Evolutionary conservation across 2,329 filamentous ascomycete genomes (phyloP), one percentile per base, ranked within the genome.

Genomic region (Sphaerulina musiva): DNA sequence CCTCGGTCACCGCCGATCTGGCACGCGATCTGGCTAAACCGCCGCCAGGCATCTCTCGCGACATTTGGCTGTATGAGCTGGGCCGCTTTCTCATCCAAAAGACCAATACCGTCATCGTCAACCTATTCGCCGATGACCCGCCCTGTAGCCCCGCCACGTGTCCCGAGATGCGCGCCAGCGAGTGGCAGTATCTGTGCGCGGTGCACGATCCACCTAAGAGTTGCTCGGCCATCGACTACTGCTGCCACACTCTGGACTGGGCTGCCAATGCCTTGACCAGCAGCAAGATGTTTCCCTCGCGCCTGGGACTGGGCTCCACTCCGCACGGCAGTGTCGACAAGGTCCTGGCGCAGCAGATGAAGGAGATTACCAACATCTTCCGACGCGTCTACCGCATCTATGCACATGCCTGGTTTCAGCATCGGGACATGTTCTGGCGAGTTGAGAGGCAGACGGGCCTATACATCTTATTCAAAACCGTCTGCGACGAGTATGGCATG

Each of bases 121-220:
- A 89, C 59, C 92, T 98, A 66, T 89, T 98, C 65, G 88, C 90
- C 69, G 93, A 97, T 72, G 80, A 79, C 42, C 92, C 92, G 6
- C 86, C 92, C 2, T 98, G 93, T 74, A 95, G 89, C 56, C 82
- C 87, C 11, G 78, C 80, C 59, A 96, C 93, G 1, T 98, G 93
- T 67, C 90, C 91, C 32, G 93, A 98, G 74, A 98, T 98, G 93
- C 90, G 93, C 68, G 93, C 93, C 2, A 93, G 88, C 31, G 92
- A 98, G 76, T 98, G 93, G 93, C 93, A 98, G 74, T 98, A 97
- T 68, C 82, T 98, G 46, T 98, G 93, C 74, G 93, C 93, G 48
- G 93, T 97, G 2, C 93, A 98, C 70, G 92, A 97, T 68, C 87
- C 90, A 47, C 93, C 93, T 46, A 97, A 97, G 74, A 88, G 86